Evolutionary conservation across 331 rosid genomes (phyloP), one percentile per base, ranked within the genome.

Genomic region (Quercus lobata): DNA sequence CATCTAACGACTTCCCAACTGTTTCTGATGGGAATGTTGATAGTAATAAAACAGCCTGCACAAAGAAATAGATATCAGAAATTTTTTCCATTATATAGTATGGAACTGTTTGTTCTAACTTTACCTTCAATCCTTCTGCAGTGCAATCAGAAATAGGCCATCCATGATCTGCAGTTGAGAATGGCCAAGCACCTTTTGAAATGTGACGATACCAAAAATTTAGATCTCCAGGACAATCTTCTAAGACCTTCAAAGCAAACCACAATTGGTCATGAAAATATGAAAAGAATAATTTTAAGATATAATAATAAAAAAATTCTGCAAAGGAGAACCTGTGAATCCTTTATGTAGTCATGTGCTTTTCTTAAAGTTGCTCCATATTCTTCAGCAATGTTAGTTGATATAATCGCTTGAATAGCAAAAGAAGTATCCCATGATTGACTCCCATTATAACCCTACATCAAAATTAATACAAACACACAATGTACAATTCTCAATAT

Each of bases 141-240:
- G 98, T 90, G 87, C 98, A 93, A 83, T 93, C 98, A 60, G 98
- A 93, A 78, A 93, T 93, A 35, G 98, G 98, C 98, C 98, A 93
- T 81, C 98, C 98, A 78, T 93, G 98, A 84, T 93, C 97, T 73
- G 79, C 86, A 10, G 95, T 91, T 46, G 98, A 93, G 83, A 91
- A 93, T 57, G 98, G 97, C 98, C 98, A 93, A 84, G 98, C 97
- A 24, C 98, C 98, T 83, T 93, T 93, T 57, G 98, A 93, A 84
- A 93, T 93, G 85, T 93, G 98, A 61, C 97, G 95, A 81, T 93
- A 93, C 97, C 97, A 93, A 60, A 69, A 77, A 78, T 76, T 81
- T 52, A 93, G 97, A 81, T 93, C 86, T 18, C 97, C 98, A 0
- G 91, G 86, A 83, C 93, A 90, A 81, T 93, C 90, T 82, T 91